phyloP scores from a whole-genome alignment of 163 green algal species.

The Scenedesmus sp. region DNA sequence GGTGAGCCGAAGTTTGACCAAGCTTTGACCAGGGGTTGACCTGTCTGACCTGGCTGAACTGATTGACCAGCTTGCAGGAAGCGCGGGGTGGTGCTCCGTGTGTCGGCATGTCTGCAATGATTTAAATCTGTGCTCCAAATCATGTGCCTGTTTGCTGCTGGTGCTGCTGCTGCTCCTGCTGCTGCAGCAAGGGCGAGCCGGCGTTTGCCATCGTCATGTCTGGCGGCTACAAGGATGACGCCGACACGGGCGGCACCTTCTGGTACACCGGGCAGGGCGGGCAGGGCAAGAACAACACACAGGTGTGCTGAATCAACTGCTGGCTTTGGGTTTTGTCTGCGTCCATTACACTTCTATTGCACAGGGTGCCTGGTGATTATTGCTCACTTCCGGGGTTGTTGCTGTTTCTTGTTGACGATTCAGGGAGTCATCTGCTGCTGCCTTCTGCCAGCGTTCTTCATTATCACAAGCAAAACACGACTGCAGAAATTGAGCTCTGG shows the following conservation, averaged over 20 bases:
- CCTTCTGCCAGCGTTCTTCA: neutral
- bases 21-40: too few species aligned
- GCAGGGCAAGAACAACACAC: constrained; percentile 40
- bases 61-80: too few species aligned
- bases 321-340: neutral
- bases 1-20: constrained; percentile 8
- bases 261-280: constrained; percentile 71
- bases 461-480: neutral
- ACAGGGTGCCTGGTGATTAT: too few species aligned
- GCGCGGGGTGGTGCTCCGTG: too few species aligned
- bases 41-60: too few species aligned
- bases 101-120: too few species aligned
- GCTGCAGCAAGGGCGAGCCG: neutral
- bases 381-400: too few species aligned
- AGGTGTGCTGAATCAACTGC: neutral
- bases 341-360: too few species aligned
- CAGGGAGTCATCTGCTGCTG: neutral
- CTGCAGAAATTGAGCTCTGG: too few species aligned
- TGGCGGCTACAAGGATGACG: constrained; percentile 65
- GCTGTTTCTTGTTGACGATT: too few species aligned
- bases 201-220: constrained; percentile 57
- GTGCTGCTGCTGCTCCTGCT: neutral
- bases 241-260: constrained; percentile 57
- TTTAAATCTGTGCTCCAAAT: too few species aligned
- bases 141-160: too few species aligned